A percentile compares a stretch with the other conserved stretches of the same genome.
These are phyloP conservation scores for Teunomyces cretensis DNA, from an alignment of 805 yeast species.

Conservation along the genomic window DNA sequence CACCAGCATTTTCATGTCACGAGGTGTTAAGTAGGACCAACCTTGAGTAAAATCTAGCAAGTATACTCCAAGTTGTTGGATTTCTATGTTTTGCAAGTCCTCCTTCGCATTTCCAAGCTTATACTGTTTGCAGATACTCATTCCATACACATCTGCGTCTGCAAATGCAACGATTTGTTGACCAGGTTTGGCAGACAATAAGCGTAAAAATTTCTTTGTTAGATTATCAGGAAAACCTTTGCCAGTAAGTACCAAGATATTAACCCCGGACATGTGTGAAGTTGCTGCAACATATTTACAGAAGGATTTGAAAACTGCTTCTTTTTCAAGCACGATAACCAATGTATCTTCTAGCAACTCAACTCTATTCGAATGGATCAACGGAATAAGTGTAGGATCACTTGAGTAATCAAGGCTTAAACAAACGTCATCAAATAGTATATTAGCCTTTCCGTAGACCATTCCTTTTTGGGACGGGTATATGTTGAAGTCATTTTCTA, in stretches of 20 bases:
- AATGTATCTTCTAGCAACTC: neutral
- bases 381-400: constrained; percentile 29
- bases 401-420: constrained; percentile 1
- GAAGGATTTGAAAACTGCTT: constrained; percentile 39
- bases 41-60: constrained; percentile 34
- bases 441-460: constrained; percentile 36
- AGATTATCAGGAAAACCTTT: constrained; percentile 66
- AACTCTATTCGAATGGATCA: constrained; percentile 7
- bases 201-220: constrained; percentile 44
- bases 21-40: constrained; percentile 18
- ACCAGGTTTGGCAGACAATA: constrained; percentile 22
- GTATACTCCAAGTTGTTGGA: constrained; percentile 40
- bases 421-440: neutral
- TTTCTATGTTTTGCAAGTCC: constrained; percentile 8
- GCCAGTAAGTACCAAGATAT: constrained; percentile 49
- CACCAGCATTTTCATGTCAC: constrained; percentile 21
- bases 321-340: constrained; percentile 36
- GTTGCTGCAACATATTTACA: constrained; percentile 17
- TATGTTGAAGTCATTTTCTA: constrained; percentile 40
- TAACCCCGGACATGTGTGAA: neutral
- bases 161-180: constrained; percentile 48
- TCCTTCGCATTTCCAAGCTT: neutral
- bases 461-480: constrained; percentile 59
- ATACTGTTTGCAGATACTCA: constrained; percentile 48
- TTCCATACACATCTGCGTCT: constrained; percentile 68